phyloP scores from a whole-genome alignment of 2,329 filamentous ascomycete species.

The Diaporthe destruens region DNA sequence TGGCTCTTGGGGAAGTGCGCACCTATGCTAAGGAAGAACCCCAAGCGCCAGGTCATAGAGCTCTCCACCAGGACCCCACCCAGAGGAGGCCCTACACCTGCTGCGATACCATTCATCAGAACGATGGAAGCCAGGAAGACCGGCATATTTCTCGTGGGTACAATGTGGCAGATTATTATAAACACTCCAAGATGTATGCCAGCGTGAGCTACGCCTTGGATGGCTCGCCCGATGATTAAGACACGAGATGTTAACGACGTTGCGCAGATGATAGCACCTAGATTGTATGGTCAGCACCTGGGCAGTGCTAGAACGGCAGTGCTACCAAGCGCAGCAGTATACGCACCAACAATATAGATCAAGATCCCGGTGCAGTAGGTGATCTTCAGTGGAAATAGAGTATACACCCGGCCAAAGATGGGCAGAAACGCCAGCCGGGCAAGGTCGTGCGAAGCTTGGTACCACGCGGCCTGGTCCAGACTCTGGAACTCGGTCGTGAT shows the following conservation, averaged over 20 bases:
- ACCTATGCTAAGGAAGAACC: conserved; percentile 8
- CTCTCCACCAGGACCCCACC: not conserved
- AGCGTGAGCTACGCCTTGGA: not conserved
- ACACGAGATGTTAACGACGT: not conserved
- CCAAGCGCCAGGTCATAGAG: not conserved
- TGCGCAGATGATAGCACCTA: not conserved
- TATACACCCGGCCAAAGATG: not conserved
- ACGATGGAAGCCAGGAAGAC: not conserved
- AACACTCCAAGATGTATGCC: not conserved
- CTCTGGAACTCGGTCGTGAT: conserved; percentile 36
- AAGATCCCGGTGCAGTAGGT: not conserved
- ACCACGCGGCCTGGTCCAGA: conserved; percentile 32
- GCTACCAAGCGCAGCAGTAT: too few relatives aligned
- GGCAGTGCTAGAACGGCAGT: accelerated
- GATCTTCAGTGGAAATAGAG: not conserved
- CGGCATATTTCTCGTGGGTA: conserved; percentile 12
- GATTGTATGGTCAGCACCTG: not conserved
- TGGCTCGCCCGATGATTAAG: conserved; percentile 7
- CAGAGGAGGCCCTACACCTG: not conserved
- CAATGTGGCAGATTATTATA: not conserved
- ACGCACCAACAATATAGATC: not conserved
- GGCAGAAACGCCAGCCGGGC: conserved; percentile 12
- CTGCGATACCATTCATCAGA: not conserved
- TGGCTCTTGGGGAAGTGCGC: accelerated
- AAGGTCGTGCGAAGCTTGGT: conserved; percentile 11